These are phyloP conservation scores for Scortechinia acanthostroma DNA, from an alignment of 2,329 filamentous ascomycete genomes.

Conservation along the genomic window DNA sequence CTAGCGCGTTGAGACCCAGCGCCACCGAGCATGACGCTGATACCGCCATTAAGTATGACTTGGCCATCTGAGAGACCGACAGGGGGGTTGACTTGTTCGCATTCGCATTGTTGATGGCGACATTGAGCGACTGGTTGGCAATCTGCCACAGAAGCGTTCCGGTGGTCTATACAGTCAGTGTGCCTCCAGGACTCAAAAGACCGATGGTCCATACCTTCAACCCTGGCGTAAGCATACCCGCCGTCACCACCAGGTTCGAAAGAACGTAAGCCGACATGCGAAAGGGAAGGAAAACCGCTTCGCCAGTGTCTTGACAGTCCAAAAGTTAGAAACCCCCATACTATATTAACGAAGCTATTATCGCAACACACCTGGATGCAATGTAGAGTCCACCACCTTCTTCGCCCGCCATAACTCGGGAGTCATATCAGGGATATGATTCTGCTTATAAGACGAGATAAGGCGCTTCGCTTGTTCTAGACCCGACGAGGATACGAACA, in stretches of 20 bases:
- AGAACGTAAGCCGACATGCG: constrained; percentile 95
- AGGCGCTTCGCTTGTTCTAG: constrained; percentile 81
- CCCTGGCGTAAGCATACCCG: constrained; percentile 90
- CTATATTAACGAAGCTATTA: constrained; percentile 4
- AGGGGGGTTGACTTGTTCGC: constrained; percentile 95
- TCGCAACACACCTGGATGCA: constrained; percentile 72
- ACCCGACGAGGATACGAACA: constrained; percentile 71
- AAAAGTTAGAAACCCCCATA: constrained; percentile 8
- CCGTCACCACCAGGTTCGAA: constrained; percentile 89
- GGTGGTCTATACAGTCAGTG: constrained; percentile 54
- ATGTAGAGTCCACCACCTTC: constrained; percentile 91
- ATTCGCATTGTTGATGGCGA: constrained; percentile 95
- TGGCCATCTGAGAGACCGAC: constrained; percentile 69
- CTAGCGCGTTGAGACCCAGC: constrained; percentile 80
- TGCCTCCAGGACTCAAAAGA: too few species aligned
- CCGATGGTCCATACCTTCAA: constrained; percentile 44
- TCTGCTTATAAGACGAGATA: constrained; percentile 79
- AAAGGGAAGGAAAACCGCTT: constrained; percentile 87
- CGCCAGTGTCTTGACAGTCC: constrained; percentile 71
- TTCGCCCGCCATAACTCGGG: constrained; percentile 90
- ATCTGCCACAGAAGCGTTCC: constrained; percentile 93
- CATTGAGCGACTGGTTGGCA: constrained; percentile 93
- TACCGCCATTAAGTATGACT: constrained; percentile 88
- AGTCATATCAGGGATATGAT: constrained; percentile 73
- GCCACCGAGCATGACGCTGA: constrained; percentile 90